Base-by-base conservation (phyloP, 148 eudicot genomes). In the Rhododendron ovatum region DNA sequence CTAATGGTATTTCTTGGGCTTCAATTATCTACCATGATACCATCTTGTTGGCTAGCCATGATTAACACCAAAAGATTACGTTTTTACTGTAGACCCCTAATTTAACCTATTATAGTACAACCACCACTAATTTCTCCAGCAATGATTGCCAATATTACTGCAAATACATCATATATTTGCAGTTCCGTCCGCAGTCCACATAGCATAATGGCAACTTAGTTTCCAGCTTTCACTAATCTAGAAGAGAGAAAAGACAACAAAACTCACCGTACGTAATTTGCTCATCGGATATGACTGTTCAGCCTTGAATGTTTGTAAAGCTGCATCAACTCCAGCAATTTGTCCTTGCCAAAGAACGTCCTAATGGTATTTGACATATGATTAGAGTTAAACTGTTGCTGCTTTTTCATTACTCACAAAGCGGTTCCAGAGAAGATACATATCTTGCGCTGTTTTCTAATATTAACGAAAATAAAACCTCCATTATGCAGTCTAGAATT, bases 301-400 rank as follows among this genome's bases (percentile, higher is more conserved):
- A 88, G 98, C 98, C 92, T 90, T 94, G 84, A 96, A 96, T 43
- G 89, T 87, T 81, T 90, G 89, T 84, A 92, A 78, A 83, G 98
- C 98, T 89, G 92, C 96, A 86, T 91, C 91, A 82, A 92, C 94
- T 84, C 98, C 98, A 88, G 98, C 98, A 86, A 92, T 88, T 79
- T 89, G 90, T 24, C 99, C 99, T 92, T 96, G 95, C 99, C 99
- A 96, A 45, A 91, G 90, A 71, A 94, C 92, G 88, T 95, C 99
- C 99, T 96, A 85, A 37, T 9, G 87, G 79, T 74, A 67, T 88
- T 84, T 55, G 20, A 57, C 50, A 80, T 14, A 80, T 3, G 37
- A 82, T 81, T 35, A 83, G 50, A 80, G 75, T 47, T 5, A 51
- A 20, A 35, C 7, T 77, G 48, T 82, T 71, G 55, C 77, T 14